Evolutionary conservation across 371 early-diverging fungal species (phyloP).

Genomic region (Mucor ambiguus): DNA sequence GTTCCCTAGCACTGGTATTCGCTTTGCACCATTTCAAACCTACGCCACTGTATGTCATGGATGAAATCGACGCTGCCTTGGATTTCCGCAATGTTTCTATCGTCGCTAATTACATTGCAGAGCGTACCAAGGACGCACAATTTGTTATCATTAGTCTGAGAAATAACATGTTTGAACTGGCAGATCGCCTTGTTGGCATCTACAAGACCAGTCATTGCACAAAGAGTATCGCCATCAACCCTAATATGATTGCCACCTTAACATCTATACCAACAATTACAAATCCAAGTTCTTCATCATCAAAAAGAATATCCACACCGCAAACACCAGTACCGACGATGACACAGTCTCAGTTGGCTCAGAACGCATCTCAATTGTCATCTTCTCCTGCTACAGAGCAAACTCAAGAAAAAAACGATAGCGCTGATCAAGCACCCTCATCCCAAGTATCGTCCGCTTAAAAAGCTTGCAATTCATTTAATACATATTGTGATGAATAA

Average conservation of each 20-base stretch:
- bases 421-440: not conserved
- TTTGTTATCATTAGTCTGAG: slow-evolving; percentile 99
- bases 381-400: not conserved
- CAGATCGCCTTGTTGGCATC: slow-evolving; percentile 98
- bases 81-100: slow-evolving; percentile 99
- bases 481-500: not conserved
- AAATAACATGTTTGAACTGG: slow-evolving; percentile 99
- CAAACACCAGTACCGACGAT: not conserved
- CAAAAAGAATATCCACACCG: not conserved
- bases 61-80: slow-evolving; percentile 99
- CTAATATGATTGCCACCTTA: slow-evolving; percentile 45
- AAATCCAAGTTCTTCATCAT: not conserved
- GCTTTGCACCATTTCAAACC: slow-evolving; percentile 99
- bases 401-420: not conserved
- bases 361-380: not conserved
- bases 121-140: slow-evolving; percentile 98
- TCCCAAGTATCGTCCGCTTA: not conserved
- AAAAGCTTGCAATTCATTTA: not conserved
- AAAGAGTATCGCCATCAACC: slow-evolving; percentile 84
- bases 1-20: slow-evolving; percentile 98
- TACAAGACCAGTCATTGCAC: slow-evolving; percentile 96
- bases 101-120: slow-evolving; percentile 99
- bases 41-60: slow-evolving; percentile 99
- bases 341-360: not conserved
- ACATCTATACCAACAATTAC: slow-evolving; percentile 26